Percentiles rank a stretch among this genome's conserved stretches.
These are phyloP conservation scores for Rhododendron ferrugineum DNA, from an alignment of 148 eudicot species.

Conservation along the genomic window DNA sequence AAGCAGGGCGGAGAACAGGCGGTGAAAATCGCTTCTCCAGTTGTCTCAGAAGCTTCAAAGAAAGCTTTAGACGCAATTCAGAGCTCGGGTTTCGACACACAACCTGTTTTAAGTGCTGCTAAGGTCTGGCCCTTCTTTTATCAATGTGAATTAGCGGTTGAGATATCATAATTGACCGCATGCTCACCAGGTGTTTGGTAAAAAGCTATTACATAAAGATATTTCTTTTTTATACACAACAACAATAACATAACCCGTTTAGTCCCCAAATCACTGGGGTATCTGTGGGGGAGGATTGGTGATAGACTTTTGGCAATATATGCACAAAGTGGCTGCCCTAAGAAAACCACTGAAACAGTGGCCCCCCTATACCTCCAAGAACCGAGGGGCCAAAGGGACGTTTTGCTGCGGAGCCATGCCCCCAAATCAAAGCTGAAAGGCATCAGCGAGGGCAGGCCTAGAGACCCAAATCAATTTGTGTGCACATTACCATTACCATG, in stretches of 20 bases:
- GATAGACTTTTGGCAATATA: no score
- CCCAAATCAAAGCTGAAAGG: no score
- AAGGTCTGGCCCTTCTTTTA: slow-evolving; percentile 39
- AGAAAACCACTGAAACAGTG: no score
- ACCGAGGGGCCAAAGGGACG: no score
- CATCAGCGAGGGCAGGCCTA: no score
- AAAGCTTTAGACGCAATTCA: slow-evolving; percentile 86
- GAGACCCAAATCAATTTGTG: no score
- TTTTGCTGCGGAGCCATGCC: no score
- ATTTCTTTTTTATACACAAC: neutral
- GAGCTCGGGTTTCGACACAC: slow-evolving; percentile 69
- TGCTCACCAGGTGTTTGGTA: slow-evolving; percentile 3
- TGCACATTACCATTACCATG: no score
- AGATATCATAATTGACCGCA: neutral
- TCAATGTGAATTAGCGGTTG: neutral
- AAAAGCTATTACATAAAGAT: neutral
- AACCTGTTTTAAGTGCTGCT: slow-evolving; percentile 66
- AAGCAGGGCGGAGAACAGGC: slow-evolving; percentile 77
- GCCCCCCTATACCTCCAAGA: no score
- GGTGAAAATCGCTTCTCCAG: slow-evolving; percentile 63
- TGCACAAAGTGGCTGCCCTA: no score
- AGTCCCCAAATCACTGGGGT: neutral
- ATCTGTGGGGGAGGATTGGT: neutral
- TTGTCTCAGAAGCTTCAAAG: slow-evolving; percentile 67
- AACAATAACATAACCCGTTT: neutral